These are phyloP conservation scores for Bruguiera gymnorhiza DNA, from an alignment of 345 rosid genomes.

Conservation along the genomic window DNA sequence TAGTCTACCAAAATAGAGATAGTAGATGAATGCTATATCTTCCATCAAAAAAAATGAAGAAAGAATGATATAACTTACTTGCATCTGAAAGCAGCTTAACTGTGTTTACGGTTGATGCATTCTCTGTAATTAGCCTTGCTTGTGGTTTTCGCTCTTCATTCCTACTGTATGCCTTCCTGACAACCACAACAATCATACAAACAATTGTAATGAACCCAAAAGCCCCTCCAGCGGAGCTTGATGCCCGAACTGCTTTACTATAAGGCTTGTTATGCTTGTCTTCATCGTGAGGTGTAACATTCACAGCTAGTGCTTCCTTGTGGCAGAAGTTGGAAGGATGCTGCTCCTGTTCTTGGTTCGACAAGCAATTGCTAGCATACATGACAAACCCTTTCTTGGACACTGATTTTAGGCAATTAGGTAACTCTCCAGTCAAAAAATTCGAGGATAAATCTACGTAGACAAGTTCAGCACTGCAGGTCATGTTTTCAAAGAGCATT, in stretches of 20 bases:
- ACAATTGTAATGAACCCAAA: constrained; percentile 35
- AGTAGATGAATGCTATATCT: background rate
- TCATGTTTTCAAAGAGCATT: constrained; percentile 41
- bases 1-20: too few species aligned
- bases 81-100: constrained; percentile 64
- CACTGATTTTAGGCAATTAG: constrained; percentile 37
- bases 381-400: constrained; percentile 19
- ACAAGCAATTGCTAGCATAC: constrained; percentile 48
- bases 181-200: constrained; percentile 28
- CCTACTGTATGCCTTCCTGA: constrained; percentile 19
- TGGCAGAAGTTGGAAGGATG: constrained; percentile 45
- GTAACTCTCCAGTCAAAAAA: constrained; percentile 54
- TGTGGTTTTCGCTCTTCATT: constrained; percentile 13
- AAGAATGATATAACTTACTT: constrained; percentile 34
- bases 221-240: constrained; percentile 44
- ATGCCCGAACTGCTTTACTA: constrained; percentile 32
- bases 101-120: constrained; percentile 30
- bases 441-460: constrained; percentile 52
- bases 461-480: constrained; percentile 42
- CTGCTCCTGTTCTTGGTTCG: constrained; percentile 38
- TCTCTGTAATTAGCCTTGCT: constrained; percentile 32
- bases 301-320: constrained; percentile 58
- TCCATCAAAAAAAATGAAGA: background rate
- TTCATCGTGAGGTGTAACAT: constrained; percentile 35
- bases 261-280: constrained; percentile 17